A percentile compares a stretch with the other conserved stretches of the same genome.
phyloP scores from a whole-genome alignment of 306 rosid species.

The Arachis hypogaea region DNA sequence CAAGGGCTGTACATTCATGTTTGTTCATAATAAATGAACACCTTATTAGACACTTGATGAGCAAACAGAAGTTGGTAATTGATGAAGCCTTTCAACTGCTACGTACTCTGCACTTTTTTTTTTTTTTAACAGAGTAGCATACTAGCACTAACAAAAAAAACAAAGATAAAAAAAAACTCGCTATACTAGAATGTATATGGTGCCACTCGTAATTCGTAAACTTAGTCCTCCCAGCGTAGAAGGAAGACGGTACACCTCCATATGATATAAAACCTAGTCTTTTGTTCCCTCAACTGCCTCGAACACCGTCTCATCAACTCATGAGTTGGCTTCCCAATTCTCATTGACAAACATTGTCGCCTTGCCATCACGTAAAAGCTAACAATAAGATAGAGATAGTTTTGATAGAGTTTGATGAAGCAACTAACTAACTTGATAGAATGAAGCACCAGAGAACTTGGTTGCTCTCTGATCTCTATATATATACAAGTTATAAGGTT shows the following conservation, averaged over 20 bases:
- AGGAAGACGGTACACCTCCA: constrained; percentile 72
- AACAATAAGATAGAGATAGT: too few species aligned
- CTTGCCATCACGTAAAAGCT: constrained; percentile 41
- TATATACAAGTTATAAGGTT: too few species aligned
- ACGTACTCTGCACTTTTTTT: not conserved
- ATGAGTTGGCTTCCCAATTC: constrained; percentile 37
- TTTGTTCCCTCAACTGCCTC: constrained; percentile 50
- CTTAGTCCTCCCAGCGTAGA: constrained; percentile 51
- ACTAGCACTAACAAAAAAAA: too few species aligned
- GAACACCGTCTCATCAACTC: constrained; percentile 41
- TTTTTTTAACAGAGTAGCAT: too few species aligned
- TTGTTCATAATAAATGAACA: constrained; percentile 2
- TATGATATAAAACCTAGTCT: constrained; percentile 61
- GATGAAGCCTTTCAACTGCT: constrained; percentile 10
- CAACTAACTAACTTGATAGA: too few species aligned
- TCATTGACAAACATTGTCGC: constrained; percentile 33
- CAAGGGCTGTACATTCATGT: constrained; percentile 5
- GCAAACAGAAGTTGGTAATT: too few species aligned
- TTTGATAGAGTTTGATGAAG: too few species aligned
- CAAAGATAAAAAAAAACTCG: too few species aligned
- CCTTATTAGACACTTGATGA: too few species aligned
- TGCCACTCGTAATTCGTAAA: not conserved
- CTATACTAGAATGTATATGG: too few species aligned
- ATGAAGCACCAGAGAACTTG: too few species aligned
- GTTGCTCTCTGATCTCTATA: too few species aligned